Base-by-base conservation (phyloP, 345 rosid genomes). In the Brassica carinata region DNA sequence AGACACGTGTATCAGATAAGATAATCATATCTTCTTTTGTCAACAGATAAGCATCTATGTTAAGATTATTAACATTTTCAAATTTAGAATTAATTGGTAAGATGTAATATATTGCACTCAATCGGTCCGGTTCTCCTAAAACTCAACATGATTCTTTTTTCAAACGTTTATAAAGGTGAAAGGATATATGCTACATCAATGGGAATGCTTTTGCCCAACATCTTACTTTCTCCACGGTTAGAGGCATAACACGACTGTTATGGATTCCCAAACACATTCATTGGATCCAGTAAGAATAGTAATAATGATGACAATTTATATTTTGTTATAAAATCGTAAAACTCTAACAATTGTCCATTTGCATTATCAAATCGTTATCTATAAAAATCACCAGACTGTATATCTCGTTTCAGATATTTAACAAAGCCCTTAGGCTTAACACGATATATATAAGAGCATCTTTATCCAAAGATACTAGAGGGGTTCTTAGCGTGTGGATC, bases 221-320 rank as follows among this genome's bases (percentile, higher is more conserved):
- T 58, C 31, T 64, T 71, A 70, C 80, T 76, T 75, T 81, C 62
- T 40, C 68, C 40, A 81, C 80, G 72, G 51, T 43, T 43, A 43
- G 51, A 43, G 51, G 51, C 51, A 80, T 69, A 69, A 51, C 62
- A 75, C 69, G 61, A 80, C 83, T 74, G 80, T 70, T 81, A 75
- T 75, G 69, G 80, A 76, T 75, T 81, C 80, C 73, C 72, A 64
- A 76, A 76, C 77, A 57, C 80, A 57, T 65, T 75, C 80, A 81
- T 65, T 75, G 83, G 83, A 71, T 76, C 73, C 81, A 59, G 7
- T 57, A 55, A 71, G 33, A 27, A 72, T 14, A 81, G 31, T 58
- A 30, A 1, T 31, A 38, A 64, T 8, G 7, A 51, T 34, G 26
- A 31, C 74, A 59, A 8, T 66, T 34, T 0, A 15, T 36, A 23